Evolutionary conservation across 2,329 filamentous ascomycete genomes (phyloP).

Genomic region (Penicillium sp.): DNA sequence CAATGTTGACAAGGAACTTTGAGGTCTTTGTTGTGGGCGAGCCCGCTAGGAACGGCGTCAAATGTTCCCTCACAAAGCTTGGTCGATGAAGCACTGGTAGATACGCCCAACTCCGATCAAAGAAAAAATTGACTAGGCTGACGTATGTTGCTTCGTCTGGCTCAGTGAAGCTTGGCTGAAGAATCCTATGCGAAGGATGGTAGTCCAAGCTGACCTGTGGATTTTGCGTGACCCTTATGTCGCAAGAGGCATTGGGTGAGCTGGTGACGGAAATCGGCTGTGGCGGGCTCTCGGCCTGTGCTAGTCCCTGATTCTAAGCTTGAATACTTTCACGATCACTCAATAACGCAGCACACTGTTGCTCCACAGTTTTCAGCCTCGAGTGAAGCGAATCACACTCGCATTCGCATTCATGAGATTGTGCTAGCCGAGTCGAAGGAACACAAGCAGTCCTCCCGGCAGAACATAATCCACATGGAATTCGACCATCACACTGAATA

Average conservation of each 20-base stretch:
- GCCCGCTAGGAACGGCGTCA: not conserved
- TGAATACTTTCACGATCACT: no score
- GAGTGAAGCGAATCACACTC: no score
- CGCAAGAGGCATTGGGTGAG: no score
- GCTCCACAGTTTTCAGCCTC: no score
- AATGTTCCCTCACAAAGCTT: constrained; percentile 18
- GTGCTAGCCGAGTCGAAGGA: no score
- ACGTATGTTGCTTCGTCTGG: constrained; percentile 2
- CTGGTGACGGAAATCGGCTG: no score
- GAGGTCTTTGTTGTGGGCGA: constrained; percentile 1
- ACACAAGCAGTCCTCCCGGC: no score
- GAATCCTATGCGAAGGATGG: not conserved
- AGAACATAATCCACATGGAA: not conserved
- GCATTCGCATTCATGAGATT: no score
- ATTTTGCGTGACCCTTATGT: no score
- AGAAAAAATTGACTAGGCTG: constrained; percentile 22
- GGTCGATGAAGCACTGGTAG: constrained; percentile 25
- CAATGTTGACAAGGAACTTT: constrained; percentile 25
- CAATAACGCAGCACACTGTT: no score
- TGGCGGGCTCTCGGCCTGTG: no score
- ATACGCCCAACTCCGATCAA: constrained; percentile 28
- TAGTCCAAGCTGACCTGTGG: not conserved
- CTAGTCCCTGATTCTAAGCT: no score
- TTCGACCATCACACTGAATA: not conserved
- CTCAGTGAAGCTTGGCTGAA: not conserved